Percentiles rank a stretch among this genome's conserved stretches.
phyloP scores from a whole-genome alignment of 345 rosid species.

The Aegle marmelos region DNA sequence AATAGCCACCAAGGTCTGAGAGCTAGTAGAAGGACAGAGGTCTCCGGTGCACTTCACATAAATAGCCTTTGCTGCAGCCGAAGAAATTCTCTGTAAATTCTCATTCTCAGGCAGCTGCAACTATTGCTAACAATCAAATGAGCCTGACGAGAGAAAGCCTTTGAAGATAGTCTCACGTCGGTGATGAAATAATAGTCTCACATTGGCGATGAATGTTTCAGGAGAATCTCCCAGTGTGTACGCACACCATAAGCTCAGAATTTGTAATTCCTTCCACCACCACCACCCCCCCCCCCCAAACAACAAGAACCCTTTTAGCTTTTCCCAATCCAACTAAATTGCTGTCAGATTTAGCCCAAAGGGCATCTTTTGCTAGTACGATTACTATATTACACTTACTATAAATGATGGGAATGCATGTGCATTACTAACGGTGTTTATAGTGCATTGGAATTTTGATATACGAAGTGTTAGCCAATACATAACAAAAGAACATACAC shows the following conservation, averaged over 20 bases:
- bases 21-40: background rate
- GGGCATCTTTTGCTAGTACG: background rate
- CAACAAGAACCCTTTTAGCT: background rate
- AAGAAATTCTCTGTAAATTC: slow-evolving; percentile 1
- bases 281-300: no score
- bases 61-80: slow-evolving; percentile 21
- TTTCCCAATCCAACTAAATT: background rate
- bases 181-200: background rate
- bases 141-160: background rate
- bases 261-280: background rate
- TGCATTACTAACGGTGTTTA: background rate
- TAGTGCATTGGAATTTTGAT: background rate
- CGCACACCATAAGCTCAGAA: background rate
- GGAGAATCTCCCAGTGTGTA: background rate
- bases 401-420: background rate
- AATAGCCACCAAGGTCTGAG: slow-evolving; percentile 41
- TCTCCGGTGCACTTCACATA: background rate
- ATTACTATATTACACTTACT: background rate
- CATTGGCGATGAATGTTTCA: background rate
- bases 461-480: background rate
- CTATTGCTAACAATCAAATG: background rate
- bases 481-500: background rate
- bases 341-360: background rate
- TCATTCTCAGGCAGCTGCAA: no score
- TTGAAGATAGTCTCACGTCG: background rate